A percentile compares a stretch with the other conserved stretches of the same genome.
phyloP scores from a whole-genome alignment of 176 grass and related monocot species.

The Oryza australiensis region DNA sequence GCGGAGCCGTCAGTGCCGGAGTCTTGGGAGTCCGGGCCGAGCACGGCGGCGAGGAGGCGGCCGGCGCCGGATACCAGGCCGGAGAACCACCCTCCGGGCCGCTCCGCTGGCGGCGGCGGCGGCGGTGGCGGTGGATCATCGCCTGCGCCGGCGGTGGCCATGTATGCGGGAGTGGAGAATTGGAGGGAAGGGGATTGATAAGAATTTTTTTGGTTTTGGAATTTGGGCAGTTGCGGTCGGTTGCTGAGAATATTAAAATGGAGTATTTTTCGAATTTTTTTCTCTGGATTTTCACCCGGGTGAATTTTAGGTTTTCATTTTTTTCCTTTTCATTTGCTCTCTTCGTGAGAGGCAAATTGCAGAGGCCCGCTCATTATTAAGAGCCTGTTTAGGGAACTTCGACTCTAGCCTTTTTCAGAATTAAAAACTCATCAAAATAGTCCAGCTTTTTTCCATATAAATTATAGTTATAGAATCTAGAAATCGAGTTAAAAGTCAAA shows the following conservation, averaged over 20 bases:
- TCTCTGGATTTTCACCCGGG: background rate
- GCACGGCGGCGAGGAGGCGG: slow-evolving; percentile 46
- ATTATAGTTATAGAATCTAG: no score
- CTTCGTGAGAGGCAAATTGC: no score
- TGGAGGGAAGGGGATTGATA: background rate
- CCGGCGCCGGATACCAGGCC: slow-evolving; percentile 51
- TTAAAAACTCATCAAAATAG: no score
- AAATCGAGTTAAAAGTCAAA: no score
- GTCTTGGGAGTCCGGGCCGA: slow-evolving; percentile 44
- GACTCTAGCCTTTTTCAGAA: no score
- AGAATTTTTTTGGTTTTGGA: background rate
- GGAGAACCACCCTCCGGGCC: slow-evolving; percentile 44
- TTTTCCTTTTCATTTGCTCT: no score
- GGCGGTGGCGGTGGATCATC: background rate
- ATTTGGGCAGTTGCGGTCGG: background rate
- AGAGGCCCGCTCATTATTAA: no score
- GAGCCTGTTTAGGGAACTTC: no score
- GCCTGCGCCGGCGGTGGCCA: slow-evolving; percentile 15
- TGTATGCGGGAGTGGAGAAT: background rate
- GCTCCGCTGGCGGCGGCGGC: background rate
- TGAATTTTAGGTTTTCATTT: background rate
- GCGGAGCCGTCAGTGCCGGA: background rate
- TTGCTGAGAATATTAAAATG: background rate
- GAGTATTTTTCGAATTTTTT: slow-evolving; percentile 3
- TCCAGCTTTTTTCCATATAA: no score